Evolutionary conservation across 768 basidiomycete genomes (phyloP), one percentile per base, ranked within the genome.

Genomic region (Dendrothele bispora): DNA sequence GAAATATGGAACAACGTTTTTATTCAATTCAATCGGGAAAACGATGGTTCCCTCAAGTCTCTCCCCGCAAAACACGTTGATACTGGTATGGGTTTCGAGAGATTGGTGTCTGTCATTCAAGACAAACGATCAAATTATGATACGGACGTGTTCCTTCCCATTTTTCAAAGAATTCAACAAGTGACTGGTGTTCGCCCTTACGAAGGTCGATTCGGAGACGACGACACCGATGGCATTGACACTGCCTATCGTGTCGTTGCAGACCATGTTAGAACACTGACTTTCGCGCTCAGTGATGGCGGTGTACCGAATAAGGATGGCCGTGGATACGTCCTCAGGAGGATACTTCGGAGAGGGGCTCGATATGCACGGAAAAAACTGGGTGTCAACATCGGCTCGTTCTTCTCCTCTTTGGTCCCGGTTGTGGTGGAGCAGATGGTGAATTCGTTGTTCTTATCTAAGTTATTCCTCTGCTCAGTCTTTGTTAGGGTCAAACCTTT

Each of bases 1-100:
- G 93, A 95, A 68, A 95, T 99, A 56, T 99, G 97, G 97, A 99
- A 99, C 74, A 98, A 97, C 64, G 97, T 99, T 48, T 99, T 98
- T 65, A 98, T 99, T 62, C 95, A 98, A 60, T 99, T 89, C 74
- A 98, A 99, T 64, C 89, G 97, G 39, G 95, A 98, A 66, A 80
- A 83, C 36, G 89, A 95, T 48, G 88, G 89, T 32, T 82, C 84
- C 17, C 78, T 99, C 14, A 83, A 79, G 43, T 50, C 80, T 1
- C 79, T 99, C 12, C 97, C 97, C 21, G 82, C 86, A 26, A 93
- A 94, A 68, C 97, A 99, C 58, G 90, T 99, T 53, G 97, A 99
- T 63, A 99, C 97, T 5, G 97, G 97, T 42, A 94, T 99, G 95
- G 97, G 97, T 35, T 99, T 97, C 66, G 97, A 99, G 66, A 91